Conservation (phyloP, 371 early-diverging fungal genomes). For the Syncephalis plumigaleata region DNA sequence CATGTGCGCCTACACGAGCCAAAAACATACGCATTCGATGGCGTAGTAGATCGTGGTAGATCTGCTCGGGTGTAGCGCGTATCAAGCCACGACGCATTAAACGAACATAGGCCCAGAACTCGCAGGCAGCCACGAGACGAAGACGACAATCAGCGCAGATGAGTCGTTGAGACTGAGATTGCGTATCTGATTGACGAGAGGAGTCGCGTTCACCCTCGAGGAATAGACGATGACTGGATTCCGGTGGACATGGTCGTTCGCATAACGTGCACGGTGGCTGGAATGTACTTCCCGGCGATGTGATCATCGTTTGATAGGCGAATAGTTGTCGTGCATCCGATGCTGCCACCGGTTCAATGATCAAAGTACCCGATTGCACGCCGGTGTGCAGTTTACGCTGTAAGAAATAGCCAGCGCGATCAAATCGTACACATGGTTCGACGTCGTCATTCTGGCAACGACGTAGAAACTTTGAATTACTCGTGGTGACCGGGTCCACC, state of each 20-base stretch:
- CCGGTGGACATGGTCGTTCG: constrained; percentile 11
- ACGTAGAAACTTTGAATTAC: constrained; percentile 31
- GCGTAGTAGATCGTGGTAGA: constrained; percentile 38
- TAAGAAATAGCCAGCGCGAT: constrained; percentile 11
- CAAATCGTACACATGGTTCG: constrained; percentile 47
- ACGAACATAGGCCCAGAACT: constrained; percentile 76
- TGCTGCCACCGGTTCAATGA: background rate
- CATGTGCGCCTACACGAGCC: background rate
- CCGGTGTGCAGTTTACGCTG: background rate
- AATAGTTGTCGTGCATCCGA: background rate
- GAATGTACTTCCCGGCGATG: background rate
- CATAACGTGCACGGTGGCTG: constrained; percentile 14
- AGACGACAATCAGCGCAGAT: constrained; percentile 60
- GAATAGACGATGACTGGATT: constrained; percentile 5
- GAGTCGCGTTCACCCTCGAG: constrained; percentile 3
- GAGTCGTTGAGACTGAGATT: constrained; percentile 12
- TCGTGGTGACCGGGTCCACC: background rate
- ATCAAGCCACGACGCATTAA: constrained; percentile 50
- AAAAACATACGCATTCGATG: constrained; percentile 23
- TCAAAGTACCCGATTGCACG: background rate
- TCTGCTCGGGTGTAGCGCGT: constrained; percentile 30
- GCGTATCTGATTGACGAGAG: constrained; percentile 12
- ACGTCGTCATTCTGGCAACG: constrained; percentile 52
- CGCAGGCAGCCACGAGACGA: constrained; percentile 73
- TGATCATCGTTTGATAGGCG: background rate